Base-by-base conservation (phyloP, 1,139 yeast species). In the Geotrichum cucujoidarum region DNA sequence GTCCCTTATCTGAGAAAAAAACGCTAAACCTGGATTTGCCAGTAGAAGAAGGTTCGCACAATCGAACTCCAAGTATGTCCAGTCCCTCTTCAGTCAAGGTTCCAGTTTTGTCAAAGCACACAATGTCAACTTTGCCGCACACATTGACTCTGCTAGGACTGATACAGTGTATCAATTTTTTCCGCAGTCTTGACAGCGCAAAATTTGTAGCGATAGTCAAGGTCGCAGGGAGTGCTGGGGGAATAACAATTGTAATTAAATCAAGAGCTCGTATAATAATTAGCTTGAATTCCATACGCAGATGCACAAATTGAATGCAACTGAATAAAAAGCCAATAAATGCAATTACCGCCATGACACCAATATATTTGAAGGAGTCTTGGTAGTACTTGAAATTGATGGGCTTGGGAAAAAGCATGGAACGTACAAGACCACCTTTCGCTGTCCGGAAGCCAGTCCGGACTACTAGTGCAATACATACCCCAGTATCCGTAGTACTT, bases 211-310 rank as follows among this genome's bases (percentile, higher is more conserved):
- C 98, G 54, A 94, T 92, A 0, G 98, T 89, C 53, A 92, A 71
- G 0, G 98, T 94, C 0, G 98, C 98, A 0, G 99, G 99, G 45
- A 92, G 73, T 0, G 98, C 98, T 0, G 99, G 99, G 1, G 99
- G 99, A 1, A 92, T 96, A 11, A 94, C 98, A 62, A 92, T 89
- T 0, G 99, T 92, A 48, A 92, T 84, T 50, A 92, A 78, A 68
- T 92, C 99, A 53, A 94, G 71, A 0, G 97, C 97, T 58, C 99
- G 76, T 49, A 94, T 71, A 8, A 90, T 73, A 73, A 92, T 92
- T 30, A 84, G 67, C 43, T 73, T 75, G 51, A 76, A 77, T 3
- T 84, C 80, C 42, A 90, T 66, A 0, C 94, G 92, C 58, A 94
- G 69, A 58, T 79, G 73, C 51, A 92, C 75, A 64, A 92, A 94